Percentiles rank a stretch among this genome's conserved stretches.
Conservation (phyloP, 179 eudicot genomes). For the Amaranthus tricolor region DNA sequence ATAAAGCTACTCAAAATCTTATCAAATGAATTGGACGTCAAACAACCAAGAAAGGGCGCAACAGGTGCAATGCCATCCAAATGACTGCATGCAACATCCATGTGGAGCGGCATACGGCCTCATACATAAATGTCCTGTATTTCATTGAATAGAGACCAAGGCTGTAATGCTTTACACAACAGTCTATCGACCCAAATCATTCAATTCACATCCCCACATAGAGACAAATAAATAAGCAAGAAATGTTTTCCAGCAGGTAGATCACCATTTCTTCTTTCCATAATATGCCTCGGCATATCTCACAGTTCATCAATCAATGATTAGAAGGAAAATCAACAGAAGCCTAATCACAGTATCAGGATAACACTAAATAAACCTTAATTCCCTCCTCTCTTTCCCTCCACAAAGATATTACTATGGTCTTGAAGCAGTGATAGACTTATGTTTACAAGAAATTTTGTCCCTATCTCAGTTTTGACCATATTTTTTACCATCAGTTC, state of each 20-base stretch:
- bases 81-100: not conserved
- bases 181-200: not conserved
- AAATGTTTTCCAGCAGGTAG: not conserved
- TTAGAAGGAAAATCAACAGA: not conserved
- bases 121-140: not conserved
- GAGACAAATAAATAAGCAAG: not conserved
- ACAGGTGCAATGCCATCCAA: constrained; percentile 2
- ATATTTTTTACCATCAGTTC: no score
- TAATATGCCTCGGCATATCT: not conserved
- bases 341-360: not conserved
- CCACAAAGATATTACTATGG: not conserved
- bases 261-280: not conserved
- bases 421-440: no score
- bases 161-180: not conserved
- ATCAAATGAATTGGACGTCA: not conserved
- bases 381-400: not conserved
- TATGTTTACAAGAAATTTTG: no score
- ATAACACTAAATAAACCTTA: not conserved
- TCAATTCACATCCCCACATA: no score
- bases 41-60: not conserved
- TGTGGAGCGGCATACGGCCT: not conserved
- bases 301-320: not conserved
- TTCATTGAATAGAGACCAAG: not conserved
- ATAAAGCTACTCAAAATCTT: not conserved
- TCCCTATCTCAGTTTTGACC: no score